Percentiles rank a stretch among this genome's conserved stretches.
Conservation (phyloP, 345 rosid genomes). For the Kandelia obovata region DNA sequence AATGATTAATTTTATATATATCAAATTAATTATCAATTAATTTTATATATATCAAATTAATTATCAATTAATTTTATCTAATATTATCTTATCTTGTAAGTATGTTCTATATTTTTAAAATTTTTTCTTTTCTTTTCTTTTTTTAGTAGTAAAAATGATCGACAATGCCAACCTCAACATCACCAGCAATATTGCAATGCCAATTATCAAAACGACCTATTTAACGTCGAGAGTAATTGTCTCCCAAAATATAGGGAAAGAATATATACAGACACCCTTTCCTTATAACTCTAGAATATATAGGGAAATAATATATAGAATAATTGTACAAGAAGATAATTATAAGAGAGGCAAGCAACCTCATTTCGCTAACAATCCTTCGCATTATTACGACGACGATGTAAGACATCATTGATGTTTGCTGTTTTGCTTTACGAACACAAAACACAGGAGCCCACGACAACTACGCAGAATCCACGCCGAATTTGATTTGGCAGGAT, state of each 20-base stretch:
- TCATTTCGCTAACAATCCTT: no score
- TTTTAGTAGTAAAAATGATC: neutral
- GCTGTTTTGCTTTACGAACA: constrained; percentile 32
- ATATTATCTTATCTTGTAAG: no score
- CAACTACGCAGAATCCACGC: constrained; percentile 19
- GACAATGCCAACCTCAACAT: neutral
- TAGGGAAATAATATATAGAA: no score
- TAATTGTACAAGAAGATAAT: neutral
- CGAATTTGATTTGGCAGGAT: constrained; percentile 24
- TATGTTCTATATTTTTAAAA: no score
- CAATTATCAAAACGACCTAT: neutral
- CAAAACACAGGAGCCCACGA: constrained; percentile 17
- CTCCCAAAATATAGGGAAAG: no score
- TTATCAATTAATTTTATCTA: no score
- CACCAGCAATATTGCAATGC: neutral
- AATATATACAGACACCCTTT: no score
- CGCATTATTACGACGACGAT: no score
- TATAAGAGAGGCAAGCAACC: neutral
- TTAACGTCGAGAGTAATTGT: neutral
- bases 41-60: no score
- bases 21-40: no score
- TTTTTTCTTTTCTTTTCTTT: no score
- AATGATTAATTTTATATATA: no score
- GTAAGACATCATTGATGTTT: neutral
- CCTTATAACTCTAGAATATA: neutral